A percentile compares a stretch with the other conserved stretches of the same genome.
Conservation (phyloP, 2,329 filamentous ascomycete species). For the Ophiostoma piceae region DNA sequence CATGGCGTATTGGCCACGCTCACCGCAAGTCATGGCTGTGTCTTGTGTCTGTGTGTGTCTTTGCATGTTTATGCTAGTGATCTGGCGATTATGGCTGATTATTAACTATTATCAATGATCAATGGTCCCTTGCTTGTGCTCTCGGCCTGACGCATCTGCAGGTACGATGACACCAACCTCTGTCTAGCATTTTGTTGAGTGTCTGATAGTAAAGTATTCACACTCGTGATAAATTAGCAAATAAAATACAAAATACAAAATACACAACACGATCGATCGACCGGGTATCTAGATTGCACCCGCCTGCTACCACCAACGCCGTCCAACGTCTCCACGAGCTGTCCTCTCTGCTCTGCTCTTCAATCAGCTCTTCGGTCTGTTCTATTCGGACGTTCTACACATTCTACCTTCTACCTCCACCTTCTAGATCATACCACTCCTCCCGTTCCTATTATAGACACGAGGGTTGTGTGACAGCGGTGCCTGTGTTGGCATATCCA, state of each 20-base stretch:
- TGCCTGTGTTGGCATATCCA: not conserved
- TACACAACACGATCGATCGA: not conserved
- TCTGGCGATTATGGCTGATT: too few relatives aligned
- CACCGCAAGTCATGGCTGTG: not conserved
- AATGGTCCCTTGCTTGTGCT: not conserved
- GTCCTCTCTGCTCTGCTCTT: not conserved
- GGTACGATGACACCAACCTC: constrained; percentile 2
- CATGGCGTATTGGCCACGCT: constrained; percentile 1
- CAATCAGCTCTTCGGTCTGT: too few relatives aligned
- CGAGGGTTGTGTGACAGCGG: constrained; percentile 5
- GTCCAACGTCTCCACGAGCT: constrained; percentile 1
- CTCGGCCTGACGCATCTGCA: not conserved
- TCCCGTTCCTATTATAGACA: constrained; percentile 9
- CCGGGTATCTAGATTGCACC: constrained; percentile 2
- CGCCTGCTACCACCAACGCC: not conserved
- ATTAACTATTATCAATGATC: not conserved
- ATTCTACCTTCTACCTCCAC: not conserved
- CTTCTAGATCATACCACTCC: not conserved
- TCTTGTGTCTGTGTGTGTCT: not conserved
- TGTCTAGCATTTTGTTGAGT: constrained; percentile 7
- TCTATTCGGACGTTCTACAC: not conserved
- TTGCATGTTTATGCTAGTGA: too few relatives aligned
- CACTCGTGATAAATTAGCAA: too few relatives aligned
- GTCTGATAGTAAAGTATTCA: not conserved
- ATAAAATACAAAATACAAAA: too few relatives aligned